Evolutionary conservation across 2,329 filamentous ascomycete genomes (phyloP).

Genomic region (Ploettnerulaceae sp.): DNA sequence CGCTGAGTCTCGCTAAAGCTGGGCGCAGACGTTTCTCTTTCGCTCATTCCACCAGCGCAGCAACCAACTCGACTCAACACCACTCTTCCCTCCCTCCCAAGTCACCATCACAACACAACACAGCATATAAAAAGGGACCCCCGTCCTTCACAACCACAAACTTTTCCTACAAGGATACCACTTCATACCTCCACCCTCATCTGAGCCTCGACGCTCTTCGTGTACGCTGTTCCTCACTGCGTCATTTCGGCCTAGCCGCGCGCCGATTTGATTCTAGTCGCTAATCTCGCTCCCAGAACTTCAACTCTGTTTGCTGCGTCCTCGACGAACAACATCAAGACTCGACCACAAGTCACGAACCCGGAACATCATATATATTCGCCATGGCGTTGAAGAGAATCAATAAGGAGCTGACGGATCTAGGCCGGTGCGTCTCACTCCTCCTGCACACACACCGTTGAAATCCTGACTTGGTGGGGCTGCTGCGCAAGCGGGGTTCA

Average conservation of each 20-base stretch:
- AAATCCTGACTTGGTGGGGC: conserved; percentile 26
- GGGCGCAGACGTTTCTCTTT: not conserved
- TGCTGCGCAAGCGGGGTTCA: conserved; percentile 32
- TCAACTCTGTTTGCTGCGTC: conserved; percentile 26
- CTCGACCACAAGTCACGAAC: conserved; percentile 19
- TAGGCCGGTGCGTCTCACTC: conserved; percentile 67
- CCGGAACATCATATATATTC: conserved; percentile 25
- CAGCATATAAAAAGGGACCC: conserved; percentile 1
- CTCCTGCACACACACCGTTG: conserved; percentile 20
- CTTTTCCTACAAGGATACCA: not conserved
- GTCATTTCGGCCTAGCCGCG: conserved; percentile 21
- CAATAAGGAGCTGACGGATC: conserved; percentile 88
- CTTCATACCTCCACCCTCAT: not conserved
- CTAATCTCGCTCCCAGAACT: conserved; percentile 27
- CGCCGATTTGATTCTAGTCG: conserved; percentile 23
- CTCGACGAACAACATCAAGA: conserved; percentile 21
- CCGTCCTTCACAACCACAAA: not conserved
- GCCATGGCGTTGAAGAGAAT: conserved; percentile 87
- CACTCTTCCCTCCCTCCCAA: not conserved
- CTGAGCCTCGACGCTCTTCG: conserved; percentile 1
- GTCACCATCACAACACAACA: conserved; percentile 5
- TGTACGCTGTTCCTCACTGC: conserved; percentile 16
- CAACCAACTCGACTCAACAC: not conserved
- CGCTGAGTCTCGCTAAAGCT: too few relatives aligned
- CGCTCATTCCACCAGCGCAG: not conserved